phyloP scores from a whole-genome alignment of 2,329 filamentous ascomycete species.

The Cladosporium sp. region DNA sequence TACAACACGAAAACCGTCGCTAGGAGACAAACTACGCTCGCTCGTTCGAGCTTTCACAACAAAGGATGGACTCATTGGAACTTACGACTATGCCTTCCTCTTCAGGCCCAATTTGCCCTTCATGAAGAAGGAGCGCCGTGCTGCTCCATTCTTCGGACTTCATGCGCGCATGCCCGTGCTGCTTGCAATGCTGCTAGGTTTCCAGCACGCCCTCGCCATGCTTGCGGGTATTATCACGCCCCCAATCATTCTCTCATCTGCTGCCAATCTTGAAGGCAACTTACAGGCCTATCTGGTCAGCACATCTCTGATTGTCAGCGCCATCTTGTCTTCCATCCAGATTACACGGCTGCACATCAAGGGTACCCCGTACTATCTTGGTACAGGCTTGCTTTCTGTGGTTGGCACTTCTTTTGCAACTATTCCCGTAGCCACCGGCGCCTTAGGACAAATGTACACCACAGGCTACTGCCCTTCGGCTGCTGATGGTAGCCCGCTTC shows the following conservation, averaged over 20 bases:
- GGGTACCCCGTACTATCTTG: constrained; percentile 71
- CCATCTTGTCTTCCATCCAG: constrained; percentile 71
- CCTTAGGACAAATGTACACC: constrained; percentile 73
- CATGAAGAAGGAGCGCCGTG: constrained; percentile 60
- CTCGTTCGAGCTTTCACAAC: constrained; percentile 50
- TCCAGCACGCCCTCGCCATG: constrained; percentile 80
- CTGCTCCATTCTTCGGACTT: constrained; percentile 82
- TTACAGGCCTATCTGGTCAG: constrained; percentile 77
- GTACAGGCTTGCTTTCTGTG: constrained; percentile 77
- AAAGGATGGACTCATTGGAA: constrained; percentile 70
- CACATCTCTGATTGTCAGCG: constrained; percentile 75
- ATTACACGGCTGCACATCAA: constrained; percentile 75
- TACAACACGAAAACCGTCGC: constrained; percentile 41
- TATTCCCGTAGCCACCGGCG: constrained; percentile 71
- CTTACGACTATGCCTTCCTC: constrained; percentile 87
- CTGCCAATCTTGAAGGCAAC: constrained; percentile 62
- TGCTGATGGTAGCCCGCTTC: constrained; percentile 63
- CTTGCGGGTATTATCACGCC: constrained; percentile 68
- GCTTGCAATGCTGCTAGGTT: constrained; percentile 70
- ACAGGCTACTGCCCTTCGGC: constrained; percentile 66
- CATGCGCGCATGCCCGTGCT: constrained; percentile 75
- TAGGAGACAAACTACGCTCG: constrained; percentile 43
- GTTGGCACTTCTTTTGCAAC: constrained; percentile 77
- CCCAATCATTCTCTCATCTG: constrained; percentile 68
- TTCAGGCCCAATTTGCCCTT: constrained; percentile 83